phyloP scores from a whole-genome alignment of 306 rosid species.

The Betula pendula region DNA sequence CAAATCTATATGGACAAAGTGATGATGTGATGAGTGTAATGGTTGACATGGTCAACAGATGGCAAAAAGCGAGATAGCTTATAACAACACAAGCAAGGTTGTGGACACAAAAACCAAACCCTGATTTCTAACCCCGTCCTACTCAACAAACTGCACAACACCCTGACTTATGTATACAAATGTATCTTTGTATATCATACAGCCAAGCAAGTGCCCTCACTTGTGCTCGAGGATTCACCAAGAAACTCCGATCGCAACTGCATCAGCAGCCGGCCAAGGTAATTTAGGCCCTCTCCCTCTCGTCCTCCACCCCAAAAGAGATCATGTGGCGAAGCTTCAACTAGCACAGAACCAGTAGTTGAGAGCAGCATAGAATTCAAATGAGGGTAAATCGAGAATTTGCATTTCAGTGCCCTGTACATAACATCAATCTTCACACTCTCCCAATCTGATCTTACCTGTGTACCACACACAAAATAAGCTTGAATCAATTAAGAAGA shows the following conservation, averaged over 20 bases:
- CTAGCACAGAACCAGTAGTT: conserved; percentile 80
- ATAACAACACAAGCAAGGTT: no score
- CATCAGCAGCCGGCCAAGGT: conserved; percentile 86
- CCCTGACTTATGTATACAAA: not conserved
- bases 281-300: conserved; percentile 88
- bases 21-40: no score
- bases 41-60: no score
- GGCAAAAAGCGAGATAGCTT: no score
- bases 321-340: conserved; percentile 92
- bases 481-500: not conserved
- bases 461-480: conserved; percentile 25
- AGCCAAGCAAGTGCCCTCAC: conserved; percentile 31
- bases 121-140: no score
- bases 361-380: conserved; percentile 77
- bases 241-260: conserved; percentile 85
- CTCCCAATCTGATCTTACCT: conserved; percentile 88
- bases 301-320: conserved; percentile 97
- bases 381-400: conserved; percentile 80
- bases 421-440: conserved; percentile 74
- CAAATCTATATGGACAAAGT: no score
- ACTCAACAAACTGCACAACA: no score
- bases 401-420: conserved; percentile 81
- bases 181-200: conserved; percentile 12
- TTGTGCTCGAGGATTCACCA: conserved; percentile 48
- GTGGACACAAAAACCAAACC: no score